Evolutionary conservation across 805 yeast genomes (phyloP).

Genomic region (Wickerhamiella sergipiensis): DNA sequence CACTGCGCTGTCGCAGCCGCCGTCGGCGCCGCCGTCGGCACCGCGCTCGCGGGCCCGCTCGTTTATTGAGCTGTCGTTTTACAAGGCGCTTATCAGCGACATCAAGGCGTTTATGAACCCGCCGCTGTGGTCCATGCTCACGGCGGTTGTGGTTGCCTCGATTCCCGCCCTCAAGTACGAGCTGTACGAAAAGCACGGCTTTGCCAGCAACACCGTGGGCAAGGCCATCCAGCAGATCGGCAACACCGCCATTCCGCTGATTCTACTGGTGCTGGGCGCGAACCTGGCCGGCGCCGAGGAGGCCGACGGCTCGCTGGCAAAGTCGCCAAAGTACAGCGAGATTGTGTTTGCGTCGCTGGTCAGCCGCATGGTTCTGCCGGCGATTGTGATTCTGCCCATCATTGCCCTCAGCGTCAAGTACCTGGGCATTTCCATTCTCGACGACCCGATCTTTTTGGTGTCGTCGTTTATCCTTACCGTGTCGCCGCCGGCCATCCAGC

Average conservation of each 20-base stretch:
- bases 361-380: constrained; percentile 49
- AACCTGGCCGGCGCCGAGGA: constrained; percentile 45
- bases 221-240: constrained; percentile 41
- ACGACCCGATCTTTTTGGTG: constrained; percentile 47
- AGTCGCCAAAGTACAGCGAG: constrained; percentile 28
- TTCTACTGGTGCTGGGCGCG: constrained; percentile 46
- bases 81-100: constrained; percentile 10
- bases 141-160: constrained; percentile 47
- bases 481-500: constrained; percentile 57
- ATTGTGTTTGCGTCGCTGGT: constrained; percentile 40
- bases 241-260: constrained; percentile 45
- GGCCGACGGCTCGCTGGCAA: constrained; percentile 22
- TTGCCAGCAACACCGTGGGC: constrained; percentile 39
- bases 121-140: constrained; percentile 49
- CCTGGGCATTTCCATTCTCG: constrained; percentile 33
- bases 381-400: constrained; percentile 38
- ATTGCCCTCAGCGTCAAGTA: constrained; percentile 40
- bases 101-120: constrained; percentile 40
- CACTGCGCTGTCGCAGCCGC: not conserved
- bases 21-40: not conserved
- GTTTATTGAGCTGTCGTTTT: not conserved
- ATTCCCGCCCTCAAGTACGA: constrained; percentile 34
- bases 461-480: constrained; percentile 46
- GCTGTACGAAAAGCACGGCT: constrained; percentile 31
- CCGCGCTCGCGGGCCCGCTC: not conserved